Percentiles rank a stretch among this genome's conserved stretches.
Evolutionary conservation across 208 protist genomes (phyloP).

Genomic region (Leptomonas pyrrhocoris): DNA sequence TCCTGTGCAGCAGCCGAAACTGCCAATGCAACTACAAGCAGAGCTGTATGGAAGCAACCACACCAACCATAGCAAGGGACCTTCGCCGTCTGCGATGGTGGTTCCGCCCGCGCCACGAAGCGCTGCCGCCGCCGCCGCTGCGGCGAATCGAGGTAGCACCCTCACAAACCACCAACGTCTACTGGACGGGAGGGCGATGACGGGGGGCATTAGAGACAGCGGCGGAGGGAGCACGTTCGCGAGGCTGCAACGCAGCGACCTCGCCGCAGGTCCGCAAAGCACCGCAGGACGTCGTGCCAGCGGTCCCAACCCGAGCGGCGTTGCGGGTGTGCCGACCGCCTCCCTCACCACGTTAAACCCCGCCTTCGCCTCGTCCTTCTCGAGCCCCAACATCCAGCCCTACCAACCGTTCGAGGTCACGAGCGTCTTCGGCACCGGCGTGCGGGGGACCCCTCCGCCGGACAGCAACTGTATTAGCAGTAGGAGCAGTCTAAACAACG

Average conservation of each 20-base stretch:
- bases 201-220: neutral
- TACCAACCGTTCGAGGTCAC: constrained; percentile 3
- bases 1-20: neutral
- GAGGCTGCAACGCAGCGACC: constrained; percentile 9
- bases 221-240: neutral
- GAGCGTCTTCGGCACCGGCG: neutral
- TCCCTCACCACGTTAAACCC: constrained; percentile 1
- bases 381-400: neutral
- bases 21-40: neutral
- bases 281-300: constrained; percentile 3
- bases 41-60: constrained; percentile 3
- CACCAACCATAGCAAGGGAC: neutral
- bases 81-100: neutral
- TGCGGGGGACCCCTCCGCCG: neutral
- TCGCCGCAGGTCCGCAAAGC: constrained; percentile 1
- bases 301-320: neutral
- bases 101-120: constrained; percentile 15
- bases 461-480: neutral
- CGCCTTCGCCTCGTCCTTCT: constrained; percentile 5
- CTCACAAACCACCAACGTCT: neutral
- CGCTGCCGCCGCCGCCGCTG: constrained; percentile 12
- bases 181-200: neutral
- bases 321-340: neutral
- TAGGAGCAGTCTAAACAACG: neutral
- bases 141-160: neutral